Base-by-base conservation (phyloP, 2,329 filamentous ascomycete species). In the Sporothrix brunneoviolacea region DNA sequence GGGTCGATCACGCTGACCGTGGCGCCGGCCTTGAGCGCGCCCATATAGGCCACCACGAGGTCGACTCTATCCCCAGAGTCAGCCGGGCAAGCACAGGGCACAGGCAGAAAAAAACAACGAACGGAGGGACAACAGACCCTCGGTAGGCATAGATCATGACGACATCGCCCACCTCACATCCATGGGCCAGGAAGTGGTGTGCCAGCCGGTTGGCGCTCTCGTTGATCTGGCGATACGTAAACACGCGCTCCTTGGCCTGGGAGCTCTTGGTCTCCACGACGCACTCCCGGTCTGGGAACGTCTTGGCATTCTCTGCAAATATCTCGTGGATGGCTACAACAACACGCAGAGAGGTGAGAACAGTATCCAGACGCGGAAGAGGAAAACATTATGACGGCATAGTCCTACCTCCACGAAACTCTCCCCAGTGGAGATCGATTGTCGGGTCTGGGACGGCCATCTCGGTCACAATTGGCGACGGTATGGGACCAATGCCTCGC, bases 71-170 rank as follows among this genome's bases (percentile, higher is more conserved):
- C 4, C 5, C 18, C 18, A 27, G 15, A 7, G 35, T 32, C 44
- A 30, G 18, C 9, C 8, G 8, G 36, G 6, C 4, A 28, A n/a
- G 24, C 24, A 19, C 19, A 28, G n/a, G 21, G 27, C 28, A 49
- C 24, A 28, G 24, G 6, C 10, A 5, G 24, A 10, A 10, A 10
- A 28, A 28, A 28, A 28, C 24, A 28, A 28, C 6, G 24, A 10
- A 28, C 6, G 6, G 6, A 28, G n/a, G n/a, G n/a, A n/a, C n/a
- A 9, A 16, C 40, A 8, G 19, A 35, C 22, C 82, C 82, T 52
- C 91, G 82, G 68, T 95, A 80, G 50, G 88, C 88, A 63, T 83
- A 96, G 56, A 93, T 87, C 88, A 95, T 95, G 60, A 95, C 89
- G 3, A 95, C 90, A 63, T 97, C 90, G 8, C 89, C 90, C 58